Conservation (phyloP, 2,329 filamentous ascomycete genomes). For the Xylariaceae sp. region DNA sequence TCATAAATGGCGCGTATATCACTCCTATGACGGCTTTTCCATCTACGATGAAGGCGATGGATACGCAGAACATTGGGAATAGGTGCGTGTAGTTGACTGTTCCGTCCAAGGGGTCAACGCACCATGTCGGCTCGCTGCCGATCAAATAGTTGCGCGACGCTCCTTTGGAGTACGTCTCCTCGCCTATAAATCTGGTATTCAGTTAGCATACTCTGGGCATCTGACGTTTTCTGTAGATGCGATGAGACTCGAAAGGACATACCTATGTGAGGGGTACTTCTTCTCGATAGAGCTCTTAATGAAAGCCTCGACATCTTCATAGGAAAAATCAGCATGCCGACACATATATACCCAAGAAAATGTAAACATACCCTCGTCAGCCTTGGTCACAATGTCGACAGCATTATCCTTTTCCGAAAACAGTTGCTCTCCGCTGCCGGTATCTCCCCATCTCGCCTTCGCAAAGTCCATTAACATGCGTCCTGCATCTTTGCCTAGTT, state of each 20-base stretch:
- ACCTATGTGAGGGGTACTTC: conserved; percentile 72
- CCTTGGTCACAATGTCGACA: conserved; percentile 80
- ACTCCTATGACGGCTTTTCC: conserved; percentile 70
- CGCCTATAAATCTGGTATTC: conserved; percentile 70
- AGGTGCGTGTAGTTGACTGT: conserved; percentile 84
- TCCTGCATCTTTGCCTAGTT: conserved; percentile 74
- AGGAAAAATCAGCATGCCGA: too few relatives aligned
- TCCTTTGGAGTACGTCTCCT: conserved; percentile 77
- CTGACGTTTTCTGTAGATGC: not conserved
- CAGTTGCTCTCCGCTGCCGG: conserved; percentile 42
- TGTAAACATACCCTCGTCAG: conserved; percentile 69
- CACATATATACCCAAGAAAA: too few relatives aligned
- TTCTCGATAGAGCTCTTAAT: conserved; percentile 65
- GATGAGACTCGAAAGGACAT: conserved; percentile 38
- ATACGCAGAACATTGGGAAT: conserved; percentile 83
- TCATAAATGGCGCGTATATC: conserved; percentile 73
- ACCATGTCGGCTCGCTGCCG: conserved; percentile 70
- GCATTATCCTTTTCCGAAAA: conserved; percentile 74
- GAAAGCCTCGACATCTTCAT: conserved; percentile 73
- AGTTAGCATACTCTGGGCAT: not conserved
- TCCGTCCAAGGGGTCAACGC: conserved; percentile 78
- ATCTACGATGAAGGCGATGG: conserved; percentile 71
- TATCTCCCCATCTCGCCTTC: conserved; percentile 57
- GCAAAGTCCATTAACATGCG: conserved; percentile 70
- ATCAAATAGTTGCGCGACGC: conserved; percentile 73